phyloP scores from a whole-genome alignment of 768 basidiomycete genomes.

The Rhodosporidiobolus sp. region DNA sequence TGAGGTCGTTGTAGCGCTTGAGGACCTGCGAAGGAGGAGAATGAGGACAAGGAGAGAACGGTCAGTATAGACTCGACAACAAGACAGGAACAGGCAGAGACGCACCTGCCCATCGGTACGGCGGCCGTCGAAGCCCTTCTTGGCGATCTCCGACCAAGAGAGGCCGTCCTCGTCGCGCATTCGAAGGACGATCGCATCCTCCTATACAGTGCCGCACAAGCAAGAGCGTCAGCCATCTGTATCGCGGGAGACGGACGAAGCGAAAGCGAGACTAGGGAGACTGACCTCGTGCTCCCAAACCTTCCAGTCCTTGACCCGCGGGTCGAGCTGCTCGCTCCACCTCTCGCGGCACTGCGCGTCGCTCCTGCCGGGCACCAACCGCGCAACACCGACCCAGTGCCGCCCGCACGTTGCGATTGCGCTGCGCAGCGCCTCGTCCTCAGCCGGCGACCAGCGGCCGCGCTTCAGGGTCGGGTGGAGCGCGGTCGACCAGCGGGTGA shows the following conservation, averaged over 20 bases:
- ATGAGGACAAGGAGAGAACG: not conserved
- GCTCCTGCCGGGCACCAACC: slow-evolving; percentile 20
- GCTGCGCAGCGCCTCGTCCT: slow-evolving; percentile 20
- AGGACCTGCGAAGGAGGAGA: slow-evolving; percentile 2
- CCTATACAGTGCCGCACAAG: not conserved
- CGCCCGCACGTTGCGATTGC: slow-evolving; percentile 17
- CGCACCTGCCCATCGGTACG: slow-evolving; percentile 26
- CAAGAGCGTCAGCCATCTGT: not conserved
- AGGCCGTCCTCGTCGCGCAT: slow-evolving; percentile 11
- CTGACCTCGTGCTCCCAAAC: slow-evolving; percentile 35
- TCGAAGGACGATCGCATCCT: slow-evolving; percentile 14
- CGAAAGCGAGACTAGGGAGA: not conserved
- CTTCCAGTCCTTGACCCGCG: slow-evolving; percentile 3
- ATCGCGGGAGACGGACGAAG: no score
- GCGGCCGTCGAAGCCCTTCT: not conserved
- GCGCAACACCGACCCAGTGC: slow-evolving; percentile 22
- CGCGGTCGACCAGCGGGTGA: slow-evolving; percentile 29
- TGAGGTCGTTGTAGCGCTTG: slow-evolving; percentile 17
- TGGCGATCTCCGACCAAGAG: slow-evolving; percentile 26
- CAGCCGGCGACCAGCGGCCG: slow-evolving; percentile 26
- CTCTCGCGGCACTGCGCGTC: slow-evolving; percentile 41
- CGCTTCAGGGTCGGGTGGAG: slow-evolving; percentile 25
- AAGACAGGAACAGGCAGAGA: not conserved
- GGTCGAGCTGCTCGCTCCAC: slow-evolving; percentile 34
- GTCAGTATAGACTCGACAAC: not conserved